Evolutionary conservation across 2,329 filamentous ascomycete genomes (phyloP), one percentile per base, ranked within the genome.

Genomic region (Epicoccum nigrum): DNA sequence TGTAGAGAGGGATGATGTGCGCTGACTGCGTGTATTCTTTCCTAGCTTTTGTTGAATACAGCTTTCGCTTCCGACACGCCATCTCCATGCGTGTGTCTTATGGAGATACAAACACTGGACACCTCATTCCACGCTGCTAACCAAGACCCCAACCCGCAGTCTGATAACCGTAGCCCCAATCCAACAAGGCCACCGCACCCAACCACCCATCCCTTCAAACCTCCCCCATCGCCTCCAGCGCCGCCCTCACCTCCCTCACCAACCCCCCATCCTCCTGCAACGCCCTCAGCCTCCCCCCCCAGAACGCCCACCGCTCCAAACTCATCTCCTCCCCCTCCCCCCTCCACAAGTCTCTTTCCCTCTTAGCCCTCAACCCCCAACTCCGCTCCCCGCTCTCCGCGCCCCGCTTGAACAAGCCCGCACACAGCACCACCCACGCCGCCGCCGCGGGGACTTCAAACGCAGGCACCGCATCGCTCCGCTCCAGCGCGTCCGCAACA

Each of bases 381-480:
- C 39, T 49, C 38, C 11, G 15, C 27, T 49, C 32, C 2, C 9
- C 9, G 3, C 12, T 20, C 12, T 4, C 5, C 5, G 32, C 39
- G 11, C 38, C 46, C 9, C 7, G 5, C 11, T 15, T 9, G 11
- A 43, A 31, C 12, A 9, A 11, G 7, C 17, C 5, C 4, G 31
- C 32, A 27, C 46, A 49, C 4, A 31, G 9, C n/a, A 31, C 32
- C 6, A 43, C 13, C 46, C 46, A 49, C n/a, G 28, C 15, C 1
- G 25, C 39, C 32, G 32, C 38, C 4, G 45, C 45, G 9, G 38
- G 54, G n/a, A 53, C 27, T 34, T 56, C 49, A 17, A 53, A 47
- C 21, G 51, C 54, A 6, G 44, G 12, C 2, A 51, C 15, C 11
- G 50, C 41, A 30, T 39, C 20, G 19, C 41, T 43, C 9, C 38